These are phyloP conservation scores for Penicillium sp. DNA, from an alignment of 2,329 filamentous ascomycete species.

Conservation along the genomic window DNA sequence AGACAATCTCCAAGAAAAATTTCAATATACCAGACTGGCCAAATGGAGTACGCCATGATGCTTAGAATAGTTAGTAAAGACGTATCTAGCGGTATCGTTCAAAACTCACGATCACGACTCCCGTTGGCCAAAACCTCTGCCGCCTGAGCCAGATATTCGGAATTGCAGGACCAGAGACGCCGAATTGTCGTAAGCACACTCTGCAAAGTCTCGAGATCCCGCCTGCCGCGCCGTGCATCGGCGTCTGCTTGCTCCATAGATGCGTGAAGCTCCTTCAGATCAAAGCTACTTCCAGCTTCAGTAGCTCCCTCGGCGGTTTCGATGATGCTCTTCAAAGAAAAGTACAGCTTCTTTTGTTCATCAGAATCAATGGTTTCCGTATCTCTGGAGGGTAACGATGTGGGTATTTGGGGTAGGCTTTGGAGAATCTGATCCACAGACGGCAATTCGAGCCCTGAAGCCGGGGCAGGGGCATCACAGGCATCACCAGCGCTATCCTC, in stretches of 20 bases:
- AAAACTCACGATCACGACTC: conserved; percentile 42
- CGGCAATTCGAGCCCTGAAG: conserved; percentile 22
- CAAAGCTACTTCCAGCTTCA: conserved; percentile 22
- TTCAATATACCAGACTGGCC: conserved; percentile 41
- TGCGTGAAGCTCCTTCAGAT: conserved; percentile 29
- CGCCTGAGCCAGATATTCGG: conserved; percentile 33
- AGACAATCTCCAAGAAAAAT: conserved; percentile 42
- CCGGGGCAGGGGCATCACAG: not conserved
- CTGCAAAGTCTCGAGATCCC: conserved; percentile 24
- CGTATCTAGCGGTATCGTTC: not conserved
- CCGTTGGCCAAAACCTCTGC: conserved; percentile 42
- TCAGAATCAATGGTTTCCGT: conserved; percentile 19
- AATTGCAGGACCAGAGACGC: conserved; percentile 38
- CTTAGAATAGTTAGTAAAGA: conserved; percentile 21
- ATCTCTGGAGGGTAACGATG: conserved; percentile 18
- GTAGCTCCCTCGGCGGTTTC: conserved; percentile 22
- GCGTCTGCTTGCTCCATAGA: conserved; percentile 31
- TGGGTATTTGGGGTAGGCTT: conserved; percentile 19
- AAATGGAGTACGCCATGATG: conserved; percentile 39
- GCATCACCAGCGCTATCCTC: conserved; percentile 2
- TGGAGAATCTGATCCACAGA: conserved; percentile 27
- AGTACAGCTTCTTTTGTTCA: conserved; percentile 37
- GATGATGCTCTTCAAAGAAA: conserved; percentile 32
- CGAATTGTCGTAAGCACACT: conserved; percentile 30
- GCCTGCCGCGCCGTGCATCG: conserved; percentile 20